Conservation (phyloP, 768 basidiomycete species). For the Chalciporus pseudorubinellus region DNA sequence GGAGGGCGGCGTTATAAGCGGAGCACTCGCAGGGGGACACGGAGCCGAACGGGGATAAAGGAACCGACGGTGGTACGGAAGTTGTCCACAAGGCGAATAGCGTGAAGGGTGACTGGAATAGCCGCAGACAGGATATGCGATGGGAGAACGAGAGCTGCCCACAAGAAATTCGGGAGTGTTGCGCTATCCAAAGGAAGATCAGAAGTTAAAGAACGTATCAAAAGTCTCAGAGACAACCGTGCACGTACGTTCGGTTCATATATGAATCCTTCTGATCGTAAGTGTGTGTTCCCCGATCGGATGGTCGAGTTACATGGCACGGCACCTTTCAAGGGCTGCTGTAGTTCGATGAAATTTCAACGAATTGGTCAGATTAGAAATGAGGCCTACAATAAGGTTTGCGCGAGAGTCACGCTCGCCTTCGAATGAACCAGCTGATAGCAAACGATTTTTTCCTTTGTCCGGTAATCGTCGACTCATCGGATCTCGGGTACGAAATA, state of each 20-base stretch:
- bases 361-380: neutral
- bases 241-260: slow-evolving; percentile 26
- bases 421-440: neutral
- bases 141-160: slow-evolving; percentile 30
- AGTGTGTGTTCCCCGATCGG: neutral
- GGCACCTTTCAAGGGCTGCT: slow-evolving; percentile 9
- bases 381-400: slow-evolving; percentile 13
- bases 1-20: slow-evolving; percentile 12
- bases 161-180: slow-evolving; percentile 32
- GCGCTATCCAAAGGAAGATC: slow-evolving; percentile 7
- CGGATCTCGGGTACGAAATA: neutral
- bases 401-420: neutral
- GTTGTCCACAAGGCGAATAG: neutral
- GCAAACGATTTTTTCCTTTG: slow-evolving; percentile 26
- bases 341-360: slow-evolving; percentile 5
- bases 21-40: slow-evolving; percentile 9
- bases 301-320: neutral
- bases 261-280: slow-evolving; percentile 24
- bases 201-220: slow-evolving; percentile 1
- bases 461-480: neutral
- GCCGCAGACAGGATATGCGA: slow-evolving; percentile 30
- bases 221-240: neutral
- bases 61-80: slow-evolving; percentile 3
- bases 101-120: slow-evolving; percentile 28
- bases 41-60: slow-evolving; percentile 21